Evolutionary conservation across 176 grass and related monocot genomes (phyloP), one percentile per base, ranked within the genome.

Genomic region (Cenchrus fungigraminus): DNA sequence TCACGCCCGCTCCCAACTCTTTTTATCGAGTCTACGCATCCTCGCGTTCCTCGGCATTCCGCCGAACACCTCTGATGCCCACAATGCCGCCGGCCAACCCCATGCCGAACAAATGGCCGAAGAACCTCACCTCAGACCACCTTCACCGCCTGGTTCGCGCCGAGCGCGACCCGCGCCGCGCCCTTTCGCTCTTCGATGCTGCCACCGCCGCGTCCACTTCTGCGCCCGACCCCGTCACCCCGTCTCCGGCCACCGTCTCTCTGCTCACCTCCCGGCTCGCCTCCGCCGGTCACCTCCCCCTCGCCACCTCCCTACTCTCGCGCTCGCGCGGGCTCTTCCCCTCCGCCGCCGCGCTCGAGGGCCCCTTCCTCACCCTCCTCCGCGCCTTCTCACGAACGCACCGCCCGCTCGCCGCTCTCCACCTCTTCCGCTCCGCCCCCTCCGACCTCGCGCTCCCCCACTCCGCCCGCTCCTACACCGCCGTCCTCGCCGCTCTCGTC

Each of bases 241-340:
- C 84, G 15, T 91, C 86, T 16, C 74, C 40, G 19, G 68, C 72
- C 82, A 92, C 88, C 16, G 80, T 95, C 20, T 88, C 86, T 13
- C 86, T 92, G 74, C 89, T 98, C 54, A 87, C 86, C 47, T 87
- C 86, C 78, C 91, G 93, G 86, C 97, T 98, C 73, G 83, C 96
- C 52, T 76, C 89, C 22, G 89, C 93, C 6, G 90, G 96, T 6
- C 91, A 91, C 77, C 80, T 95, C 78, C 87, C 91, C 25, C 86
- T 72, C n/a, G 84, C 88, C 20, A 55, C 74, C 70, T 90, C 92
- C 47, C 79, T 97, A 47, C 92, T 94, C 59, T 76, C 86, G 29
- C 89, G 89, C 82, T 89, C 83, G 13, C 90, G 88, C 16, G 61
- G 50, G n/a, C 56, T 86, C 65, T 85, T 90, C 49, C 69, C 83